Evolutionary conservation across 2,329 filamentous ascomycete species (phyloP), one percentile per base, ranked within the genome.

Genomic region (Calonectria hongkongensis): DNA sequence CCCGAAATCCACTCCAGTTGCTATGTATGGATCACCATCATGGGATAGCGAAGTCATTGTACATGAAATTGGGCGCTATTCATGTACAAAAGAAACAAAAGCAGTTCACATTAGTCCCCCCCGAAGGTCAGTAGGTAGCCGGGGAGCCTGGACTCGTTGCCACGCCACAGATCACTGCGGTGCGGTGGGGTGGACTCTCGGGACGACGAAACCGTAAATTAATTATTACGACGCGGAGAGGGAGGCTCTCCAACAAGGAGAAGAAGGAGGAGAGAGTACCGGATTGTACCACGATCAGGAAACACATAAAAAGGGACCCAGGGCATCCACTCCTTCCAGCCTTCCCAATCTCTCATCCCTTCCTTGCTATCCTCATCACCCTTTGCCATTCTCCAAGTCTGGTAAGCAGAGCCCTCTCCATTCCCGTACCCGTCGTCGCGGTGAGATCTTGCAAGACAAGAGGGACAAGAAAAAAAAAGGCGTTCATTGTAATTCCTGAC

Each of bases 111-210:
- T 60, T 60, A 39, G 54, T 36, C 15, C 41, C 21, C 21, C 21
- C 21, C 21, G 21, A 63, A 45, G 33, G 36, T 41, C 48, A 69
- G 54, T 25, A 63, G 51, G 33, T 43, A 60, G 48, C 71, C 70
- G 58, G 76, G 75, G 77, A 68, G 73, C 77, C 77, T 78, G 58
- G 76, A 50, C 63, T 68, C 66, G 73, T 77, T 79, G 77, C 73
- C 76, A 78, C 76, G 76, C 78, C 75, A 74, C 78, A 77, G 77
- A 76, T 79, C 66, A 75, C 64, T 73, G 67, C 71, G 66, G 69
- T 72, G 75, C 68, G 69, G 78, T 78, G 76, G 78, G 74, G 75
- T 75, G 77, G 75, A 68, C 75, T 73, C 71, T 72, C 74, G 74
- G 73, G 74, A 64, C 58, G 62, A 71, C 65, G 63, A 69, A 69